Base-by-base conservation (phyloP, 23 red algal species). In the Gracilaria domingensis region DNA sequence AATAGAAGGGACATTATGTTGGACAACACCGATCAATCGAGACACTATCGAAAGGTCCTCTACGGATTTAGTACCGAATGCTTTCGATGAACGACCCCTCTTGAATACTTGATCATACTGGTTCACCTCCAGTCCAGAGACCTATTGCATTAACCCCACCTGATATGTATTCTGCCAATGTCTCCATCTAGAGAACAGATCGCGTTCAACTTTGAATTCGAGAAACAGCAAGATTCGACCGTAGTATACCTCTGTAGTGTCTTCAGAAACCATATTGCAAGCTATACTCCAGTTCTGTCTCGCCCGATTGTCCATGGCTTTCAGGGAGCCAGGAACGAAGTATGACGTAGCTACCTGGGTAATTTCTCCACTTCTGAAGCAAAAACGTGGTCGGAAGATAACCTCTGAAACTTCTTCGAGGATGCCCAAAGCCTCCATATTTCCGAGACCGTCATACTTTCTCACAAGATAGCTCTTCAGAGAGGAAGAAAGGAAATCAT, bases 91-190 rank as follows among this genome's bases (percentile, higher is more conserved):
- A 28, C 39, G 45, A 51, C 17, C 3, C 26, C 50, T 79, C 38
- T 79, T 79, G 39, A 39, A 32, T 24, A 79, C 35, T 28, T 79
- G 74, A 13, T 23, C 45, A 4, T 79, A 6, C 8, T 51, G 8
- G 18, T 56, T 33, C 3, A 79, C 34, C 8, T 79, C 74, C 39
- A 51, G 2, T 44, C 16, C 74, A 50, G 74, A 51, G 13, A 56
- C 42, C 42, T 39, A 79, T 16, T 79, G 24, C 12, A 79, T 14
- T 17, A 79, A 34, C 29, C 9, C 74, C 6, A 79, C 21, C 51
- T 79, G 17, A 56, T 79, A 79, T 4, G 12, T 79, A 30, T 30
- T 4, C 39, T 79, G 38, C 74, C 74, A 79, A 56, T 79, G 74
- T 8, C 7, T 9, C 74, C 74, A 79, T 56, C 34, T 18, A 2